Evolutionary conservation across 2,329 filamentous ascomycete species (phyloP).

Genomic region (Cordyceps tenuipes): DNA sequence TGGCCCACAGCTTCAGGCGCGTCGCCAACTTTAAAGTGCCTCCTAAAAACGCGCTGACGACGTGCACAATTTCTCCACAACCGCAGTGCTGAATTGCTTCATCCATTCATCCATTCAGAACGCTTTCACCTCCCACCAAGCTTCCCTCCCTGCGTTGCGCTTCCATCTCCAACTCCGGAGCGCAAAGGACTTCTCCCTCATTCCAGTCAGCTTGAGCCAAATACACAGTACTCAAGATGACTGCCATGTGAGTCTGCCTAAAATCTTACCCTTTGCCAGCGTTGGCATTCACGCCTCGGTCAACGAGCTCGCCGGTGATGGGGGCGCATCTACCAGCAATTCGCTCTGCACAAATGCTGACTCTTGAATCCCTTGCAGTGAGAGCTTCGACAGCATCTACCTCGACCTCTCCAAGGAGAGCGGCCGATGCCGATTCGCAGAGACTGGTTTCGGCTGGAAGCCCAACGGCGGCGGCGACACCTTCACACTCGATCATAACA

Average conservation of each 20-base stretch:
- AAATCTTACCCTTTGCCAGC: neutral
- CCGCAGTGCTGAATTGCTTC: neutral
- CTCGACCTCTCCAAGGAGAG: constrained; percentile 88
- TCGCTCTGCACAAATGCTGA: neutral
- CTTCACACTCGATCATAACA: constrained; percentile 82
- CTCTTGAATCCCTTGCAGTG: constrained; percentile 35
- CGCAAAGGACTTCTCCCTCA: neutral
- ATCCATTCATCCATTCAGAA: neutral
- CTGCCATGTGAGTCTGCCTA: constrained; percentile 28
- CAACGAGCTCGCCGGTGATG: neutral
- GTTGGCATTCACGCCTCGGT: neutral
- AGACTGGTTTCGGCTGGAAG: constrained; percentile 94
- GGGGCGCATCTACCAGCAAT: neutral
- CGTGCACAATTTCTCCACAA: neutral
- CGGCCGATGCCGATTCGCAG: constrained; percentile 90
- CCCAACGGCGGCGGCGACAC: constrained; percentile 78
- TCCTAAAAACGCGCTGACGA: neutral
- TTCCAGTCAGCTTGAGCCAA: neutral
- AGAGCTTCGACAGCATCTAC: constrained; percentile 97
- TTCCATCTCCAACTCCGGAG: neutral
- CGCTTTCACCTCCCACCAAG: neutral
- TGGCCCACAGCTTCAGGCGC: neutral
- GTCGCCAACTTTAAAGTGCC: constrained; percentile 4
- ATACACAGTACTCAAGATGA: constrained; percentile 23
- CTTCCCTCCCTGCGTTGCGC: neutral